A percentile compares a stretch with the other conserved stretches of the same genome.
phyloP scores from a whole-genome alignment of 139 green algal genomes.

The Medakamo hakoo region DNA sequence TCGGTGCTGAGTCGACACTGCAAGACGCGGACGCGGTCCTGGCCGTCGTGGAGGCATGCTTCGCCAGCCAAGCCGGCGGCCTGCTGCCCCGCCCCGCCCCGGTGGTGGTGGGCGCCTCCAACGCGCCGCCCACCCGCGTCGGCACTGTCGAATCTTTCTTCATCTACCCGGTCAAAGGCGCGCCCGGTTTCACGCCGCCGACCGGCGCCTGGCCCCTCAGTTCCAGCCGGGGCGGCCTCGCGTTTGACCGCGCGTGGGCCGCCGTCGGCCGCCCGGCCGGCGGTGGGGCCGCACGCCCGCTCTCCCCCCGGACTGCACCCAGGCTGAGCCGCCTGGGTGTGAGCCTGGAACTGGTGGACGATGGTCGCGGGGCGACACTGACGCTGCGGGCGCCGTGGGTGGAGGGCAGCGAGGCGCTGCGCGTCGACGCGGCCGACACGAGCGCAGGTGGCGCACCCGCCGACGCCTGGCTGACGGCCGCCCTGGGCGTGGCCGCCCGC shows the following conservation, averaged over 20 bases:
- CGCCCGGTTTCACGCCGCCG: background rate
- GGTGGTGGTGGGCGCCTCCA: too few relatives aligned
- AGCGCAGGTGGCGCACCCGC: too few relatives aligned
- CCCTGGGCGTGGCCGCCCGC: background rate
- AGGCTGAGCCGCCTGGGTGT: background rate
- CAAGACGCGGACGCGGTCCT: slow-evolving; percentile 38
- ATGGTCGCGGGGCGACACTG: too few relatives aligned
- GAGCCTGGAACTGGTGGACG: background rate
- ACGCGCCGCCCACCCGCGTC: too few relatives aligned
- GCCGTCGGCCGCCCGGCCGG: background rate
- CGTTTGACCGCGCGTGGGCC: background rate
- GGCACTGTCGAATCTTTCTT: background rate
- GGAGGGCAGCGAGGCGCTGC: too few relatives aligned
- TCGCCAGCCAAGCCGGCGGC: slow-evolving; percentile 1
- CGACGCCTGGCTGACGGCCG: background rate
- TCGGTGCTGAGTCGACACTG: slow-evolving; percentile 53
- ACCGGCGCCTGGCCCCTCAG: background rate
- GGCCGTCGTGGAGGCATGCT: slow-evolving; percentile 30
- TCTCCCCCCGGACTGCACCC: background rate
- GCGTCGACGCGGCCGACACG: too few relatives aligned
- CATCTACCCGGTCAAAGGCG: background rate
- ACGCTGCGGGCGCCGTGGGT: too few relatives aligned
- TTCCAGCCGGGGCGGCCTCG: background rate
- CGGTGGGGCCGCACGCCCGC: too few relatives aligned
- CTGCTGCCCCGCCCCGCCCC: background rate